Conservation (phyloP, 2,329 filamentous ascomycete genomes). For the Phaeophleospora eucalypticola region DNA sequence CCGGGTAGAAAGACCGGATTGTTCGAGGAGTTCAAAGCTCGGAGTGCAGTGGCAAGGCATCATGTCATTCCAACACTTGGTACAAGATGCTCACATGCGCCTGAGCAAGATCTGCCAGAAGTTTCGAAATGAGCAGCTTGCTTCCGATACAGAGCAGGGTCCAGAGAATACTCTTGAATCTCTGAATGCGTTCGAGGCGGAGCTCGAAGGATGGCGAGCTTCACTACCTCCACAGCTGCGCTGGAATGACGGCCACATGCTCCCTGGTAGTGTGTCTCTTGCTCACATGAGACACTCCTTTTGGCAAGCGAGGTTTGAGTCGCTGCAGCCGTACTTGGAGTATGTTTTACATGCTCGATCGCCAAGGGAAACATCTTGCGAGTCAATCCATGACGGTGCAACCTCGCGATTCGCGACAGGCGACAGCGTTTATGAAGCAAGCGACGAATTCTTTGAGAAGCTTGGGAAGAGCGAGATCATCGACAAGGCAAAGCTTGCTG, state of each 20-base stretch:
- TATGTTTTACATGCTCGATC: too few species aligned
- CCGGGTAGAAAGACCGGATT: too few species aligned
- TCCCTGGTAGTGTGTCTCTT: constrained; percentile 67
- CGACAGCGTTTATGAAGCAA: too few species aligned
- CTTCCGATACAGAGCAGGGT: too few species aligned
- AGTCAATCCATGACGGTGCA: too few species aligned
- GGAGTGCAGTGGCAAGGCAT: neutral
- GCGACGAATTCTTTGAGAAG: constrained; percentile 1
- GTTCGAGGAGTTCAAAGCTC: neutral
- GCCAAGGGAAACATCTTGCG: too few species aligned
- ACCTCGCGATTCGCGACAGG: too few species aligned
- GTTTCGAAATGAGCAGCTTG: too few species aligned
- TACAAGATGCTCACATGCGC: too few species aligned
- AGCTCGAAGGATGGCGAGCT: constrained; percentile 48
- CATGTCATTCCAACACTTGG: neutral
- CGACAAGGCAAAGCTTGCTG: constrained; percentile 43
- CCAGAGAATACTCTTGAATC: neutral
- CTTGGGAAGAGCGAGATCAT: constrained; percentile 20
- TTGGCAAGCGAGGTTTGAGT: constrained; percentile 81
- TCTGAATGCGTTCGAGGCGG: constrained; percentile 21
- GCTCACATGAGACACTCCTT: constrained; percentile 88
- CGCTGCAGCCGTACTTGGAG: too few species aligned
- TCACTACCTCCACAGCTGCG: constrained; percentile 49
- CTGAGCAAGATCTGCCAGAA: too few species aligned
- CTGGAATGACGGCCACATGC: constrained; percentile 64